Evolutionary conservation across 192 early-diverging fungal genomes (phyloP).

Genomic region (Podila epigama): DNA sequence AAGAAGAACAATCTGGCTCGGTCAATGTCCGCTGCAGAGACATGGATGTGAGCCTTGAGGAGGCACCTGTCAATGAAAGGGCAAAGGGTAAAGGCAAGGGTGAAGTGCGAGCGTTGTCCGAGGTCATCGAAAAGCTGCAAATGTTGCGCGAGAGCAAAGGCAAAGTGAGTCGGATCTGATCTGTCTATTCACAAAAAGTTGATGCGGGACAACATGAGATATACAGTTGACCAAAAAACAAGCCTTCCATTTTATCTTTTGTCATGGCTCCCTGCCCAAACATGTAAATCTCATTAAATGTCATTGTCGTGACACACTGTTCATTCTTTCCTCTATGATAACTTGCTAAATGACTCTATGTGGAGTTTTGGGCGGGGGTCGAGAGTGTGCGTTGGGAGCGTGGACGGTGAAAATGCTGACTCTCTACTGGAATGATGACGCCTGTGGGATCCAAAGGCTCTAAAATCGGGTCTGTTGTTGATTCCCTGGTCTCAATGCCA

Average conservation of each 20-base stretch:
- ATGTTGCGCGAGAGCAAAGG: conserved; percentile 21
- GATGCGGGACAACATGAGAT: too few species aligned
- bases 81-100: conserved; percentile 84
- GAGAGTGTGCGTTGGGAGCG: not conserved
- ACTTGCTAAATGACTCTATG: too few species aligned
- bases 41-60: conserved; percentile 85
- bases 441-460: conserved; percentile 46
- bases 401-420: conserved; percentile 18
- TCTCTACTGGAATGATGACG: conserved; percentile 34
- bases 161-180: conserved; percentile 18
- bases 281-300: too few species aligned
- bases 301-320: too few species aligned
- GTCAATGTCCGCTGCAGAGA: conserved; percentile 98
- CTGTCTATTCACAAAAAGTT: too few species aligned
- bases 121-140: conserved; percentile 68
- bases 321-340: too few species aligned
- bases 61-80: conserved; percentile 76
- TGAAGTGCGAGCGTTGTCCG: conserved; percentile 71
- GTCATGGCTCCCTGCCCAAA: too few species aligned
- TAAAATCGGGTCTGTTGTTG: conserved; percentile 17
- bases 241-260: too few species aligned
- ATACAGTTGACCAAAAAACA: too few species aligned
- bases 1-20: conserved; percentile 73
- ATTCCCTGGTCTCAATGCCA: not conserved
- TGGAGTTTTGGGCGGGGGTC: not conserved